Percentiles rank a stretch among this genome's conserved stretches.
phyloP scores from a whole-genome alignment of 768 basidiomycete species.

The Lentinula guzmanii region DNA sequence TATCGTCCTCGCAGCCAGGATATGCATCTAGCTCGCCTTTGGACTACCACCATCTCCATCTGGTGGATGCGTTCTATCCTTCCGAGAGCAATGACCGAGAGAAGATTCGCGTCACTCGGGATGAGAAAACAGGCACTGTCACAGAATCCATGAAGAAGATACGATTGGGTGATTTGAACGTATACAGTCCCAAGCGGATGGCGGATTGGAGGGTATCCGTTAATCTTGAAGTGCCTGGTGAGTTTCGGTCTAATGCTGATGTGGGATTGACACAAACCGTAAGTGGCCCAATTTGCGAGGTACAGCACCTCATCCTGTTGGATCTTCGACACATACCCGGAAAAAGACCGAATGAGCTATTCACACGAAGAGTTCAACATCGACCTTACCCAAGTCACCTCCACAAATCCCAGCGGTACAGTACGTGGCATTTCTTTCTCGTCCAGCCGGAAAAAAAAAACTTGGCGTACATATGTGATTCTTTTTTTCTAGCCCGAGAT shows the following conservation, averaged over 20 bases:
- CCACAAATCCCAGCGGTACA: slow-evolving; percentile 36
- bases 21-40: slow-evolving; percentile 51
- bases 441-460: not conserved
- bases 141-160: slow-evolving; percentile 72
- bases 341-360: slow-evolving; percentile 88
- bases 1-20: slow-evolving; percentile 42
- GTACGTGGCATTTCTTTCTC: slow-evolving; percentile 30
- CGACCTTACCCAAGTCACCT: slow-evolving; percentile 89
- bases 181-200: slow-evolving; percentile 72
- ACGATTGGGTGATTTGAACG: slow-evolving; percentile 81
- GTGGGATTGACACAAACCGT: too few relatives aligned
- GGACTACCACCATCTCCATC: slow-evolving; percentile 68
- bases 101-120: slow-evolving; percentile 80
- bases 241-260: slow-evolving; percentile 12
- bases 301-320: slow-evolving; percentile 63
- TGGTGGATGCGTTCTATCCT: slow-evolving; percentile 76
- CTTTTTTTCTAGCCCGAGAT: slow-evolving; percentile 40
- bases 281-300: not conserved
- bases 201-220: slow-evolving; percentile 95
- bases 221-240: slow-evolving; percentile 85
- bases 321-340: slow-evolving; percentile 52
- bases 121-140: slow-evolving; percentile 65
- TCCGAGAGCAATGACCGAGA: slow-evolving; percentile 31
- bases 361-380: slow-evolving; percentile 89
- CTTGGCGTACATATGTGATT: not conserved